Evolutionary conservation across 139 green algal species (phyloP), one percentile per base, ranked within the genome.

Genomic region (Trebouxia sp.): DNA sequence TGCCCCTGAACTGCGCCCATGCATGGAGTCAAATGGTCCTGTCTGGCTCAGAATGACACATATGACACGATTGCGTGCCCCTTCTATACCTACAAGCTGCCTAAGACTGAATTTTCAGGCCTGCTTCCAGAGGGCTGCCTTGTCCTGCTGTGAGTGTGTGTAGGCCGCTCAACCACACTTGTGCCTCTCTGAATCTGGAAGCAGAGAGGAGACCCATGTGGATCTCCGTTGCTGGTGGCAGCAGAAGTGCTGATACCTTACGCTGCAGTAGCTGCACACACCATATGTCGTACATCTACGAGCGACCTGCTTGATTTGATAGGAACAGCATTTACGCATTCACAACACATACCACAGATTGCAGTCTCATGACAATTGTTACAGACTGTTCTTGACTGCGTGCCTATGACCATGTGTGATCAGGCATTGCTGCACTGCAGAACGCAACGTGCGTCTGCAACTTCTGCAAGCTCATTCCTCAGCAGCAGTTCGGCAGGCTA

Each of bases 61-160:
- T 76, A 53, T 51, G 66, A 76, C 66, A 76, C 32, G 39, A 38
- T 76, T 26, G 66, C 51, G 39, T 76, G 66, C 66, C 66, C 66
- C 9, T 11, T 26, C 20, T 7, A 17, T 24, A 53, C 24, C 20
- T 32, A 76, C 66, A 76, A 50, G 66, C 24, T 50, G 6, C 26
- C 66, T 15, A 8, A 35, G 39, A 50, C 26, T 35, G 66, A 50
- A 14, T 35, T 76, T 35, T 12, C 8, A 7, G 37, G 22, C 11
- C n/a, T 20, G 26, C 17, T 35, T 5, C 6, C 17, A 30, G 66
- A 24, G 66, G 37, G 38, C 11, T 76, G 39, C 66, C 58, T 11
- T 69, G 58, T 24, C 28, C 28, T 1, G 28, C 1, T 41, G 58
- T 69, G 30, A 69, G 58, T 42, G n/a, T n/a, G n/a, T n/a, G n/a